Conservation (phyloP, 2,329 filamentous ascomycete genomes). For the Bretziella fagacearum region DNA sequence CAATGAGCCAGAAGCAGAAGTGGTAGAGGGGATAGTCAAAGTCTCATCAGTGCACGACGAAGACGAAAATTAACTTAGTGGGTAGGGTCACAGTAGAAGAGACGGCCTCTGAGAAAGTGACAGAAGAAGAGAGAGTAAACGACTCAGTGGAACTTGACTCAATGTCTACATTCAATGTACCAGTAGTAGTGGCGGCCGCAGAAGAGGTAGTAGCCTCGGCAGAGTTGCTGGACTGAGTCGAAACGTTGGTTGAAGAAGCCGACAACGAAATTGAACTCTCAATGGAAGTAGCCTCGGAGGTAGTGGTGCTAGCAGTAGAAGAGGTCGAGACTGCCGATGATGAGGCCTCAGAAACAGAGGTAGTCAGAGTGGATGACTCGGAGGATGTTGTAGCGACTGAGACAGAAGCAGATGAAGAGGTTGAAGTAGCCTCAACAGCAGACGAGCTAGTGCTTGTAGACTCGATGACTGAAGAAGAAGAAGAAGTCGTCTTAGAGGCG, state of each 20-base stretch:
- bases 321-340: background rate
- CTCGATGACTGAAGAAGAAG: constrained; percentile 8
- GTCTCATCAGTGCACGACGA: too few relatives aligned
- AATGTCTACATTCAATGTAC: too few relatives aligned
- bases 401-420: constrained; percentile 1
- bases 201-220: constrained; percentile 9
- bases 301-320: background rate
- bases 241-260: background rate
- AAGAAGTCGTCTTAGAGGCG: constrained; percentile 2
- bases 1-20: too few relatives aligned
- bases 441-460: background rate
- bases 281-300: background rate
- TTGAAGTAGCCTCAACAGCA: constrained; percentile 8
- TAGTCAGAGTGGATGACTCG: background rate
- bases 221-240: background rate
- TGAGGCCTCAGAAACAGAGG: background rate
- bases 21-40: too few relatives aligned
- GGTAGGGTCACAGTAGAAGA: too few relatives aligned
- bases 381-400: background rate
- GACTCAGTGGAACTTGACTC: too few relatives aligned
- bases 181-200: background rate
- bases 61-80: too few relatives aligned
- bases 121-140: background rate
- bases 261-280: background rate
- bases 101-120: background rate